Base-by-base conservation (phyloP, 768 basidiomycete species). In the Wakefieldia striispora region DNA sequence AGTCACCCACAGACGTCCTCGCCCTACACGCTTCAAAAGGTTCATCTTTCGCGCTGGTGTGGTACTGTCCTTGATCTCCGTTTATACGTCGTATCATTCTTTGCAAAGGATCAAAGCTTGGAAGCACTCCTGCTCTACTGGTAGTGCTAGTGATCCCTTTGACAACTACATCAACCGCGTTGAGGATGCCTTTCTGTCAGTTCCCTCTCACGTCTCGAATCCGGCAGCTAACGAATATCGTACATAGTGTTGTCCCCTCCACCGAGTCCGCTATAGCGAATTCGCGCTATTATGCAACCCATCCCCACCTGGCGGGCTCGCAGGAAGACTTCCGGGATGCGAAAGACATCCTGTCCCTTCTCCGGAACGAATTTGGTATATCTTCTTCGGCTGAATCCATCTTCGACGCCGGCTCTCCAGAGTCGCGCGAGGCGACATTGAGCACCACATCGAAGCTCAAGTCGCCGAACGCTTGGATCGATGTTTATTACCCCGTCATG, bases 401-500 rank as follows among this genome's bases (percentile, higher is more conserved):
- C 46, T 92, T 78, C 61, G 70, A 81, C 19, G 88, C 90, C 17
- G 91, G 92, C 4, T 77, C 86, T 26, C 61, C 69, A 10, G 73
- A 76, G 45, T 89, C 88, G 26, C 84, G 83, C 45, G 74, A 79
- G 39, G 81, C 88, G 5, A 91, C 88, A 0, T 72, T 88, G 14
- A 64, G 67, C 17, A 70, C 82, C 36, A 79, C 81, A 0, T 64
- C 72, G 23, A 71, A 70, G 5, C 70, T 77, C 34, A 68, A 59
- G 26, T 67, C 64, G 21, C 86, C 87, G 3, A 76, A 71, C 1
- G 88, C 85, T 49, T 93, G 91, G 91, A 82, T 92, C 50, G 89
- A 92, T 56, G 77, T 79, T 33, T 97, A 98, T 67, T 95, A 88
- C 67, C 93, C 95, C 2, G 75, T 93, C 36, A 70, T 95, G 72